Percentiles rank a stretch among this genome's conserved stretches.
Conservation (phyloP, 352 stramenopile species). For the Phytophthora pseudosyringae region DNA sequence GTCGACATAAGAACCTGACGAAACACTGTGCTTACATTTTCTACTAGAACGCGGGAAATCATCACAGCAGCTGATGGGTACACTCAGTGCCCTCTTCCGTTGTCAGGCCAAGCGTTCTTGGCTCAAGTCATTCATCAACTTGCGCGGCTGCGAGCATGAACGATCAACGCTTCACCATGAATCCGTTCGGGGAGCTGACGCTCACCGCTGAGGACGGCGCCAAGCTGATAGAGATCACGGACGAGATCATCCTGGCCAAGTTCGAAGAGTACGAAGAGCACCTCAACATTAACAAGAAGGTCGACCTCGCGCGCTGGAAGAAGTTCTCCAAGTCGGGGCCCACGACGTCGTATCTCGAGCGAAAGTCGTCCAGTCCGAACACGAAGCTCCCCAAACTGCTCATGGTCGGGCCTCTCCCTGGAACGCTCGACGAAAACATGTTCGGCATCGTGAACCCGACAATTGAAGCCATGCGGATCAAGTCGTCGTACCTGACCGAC, state of each 20-base stretch:
- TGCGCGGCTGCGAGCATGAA: constrained; percentile 13
- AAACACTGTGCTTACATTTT: neutral
- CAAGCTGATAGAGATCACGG: constrained; percentile 20
- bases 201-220: constrained; percentile 12
- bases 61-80: constrained; percentile 20
- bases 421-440: constrained; percentile 46
- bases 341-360: constrained; percentile 24
- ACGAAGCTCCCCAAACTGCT: constrained; percentile 30
- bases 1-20: constrained; percentile 23
- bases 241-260: constrained; percentile 22
- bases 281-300: constrained; percentile 15
- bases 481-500: constrained; percentile 33
- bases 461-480: constrained; percentile 36
- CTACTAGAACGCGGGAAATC: constrained; percentile 6
- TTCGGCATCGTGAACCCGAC: constrained; percentile 44
- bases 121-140: constrained; percentile 15
- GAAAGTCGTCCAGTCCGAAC: constrained; percentile 15
- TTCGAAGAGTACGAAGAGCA: constrained; percentile 33
- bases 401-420: constrained; percentile 35
- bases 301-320: constrained; percentile 30
- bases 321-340: constrained; percentile 23
- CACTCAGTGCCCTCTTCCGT: constrained; percentile 8
- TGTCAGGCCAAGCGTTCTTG: neutral
- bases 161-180: constrained; percentile 29
- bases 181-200: constrained; percentile 14